Conservation (phyloP, 1,139 yeast genomes). For the Yamadazyma epiphylla region DNA sequence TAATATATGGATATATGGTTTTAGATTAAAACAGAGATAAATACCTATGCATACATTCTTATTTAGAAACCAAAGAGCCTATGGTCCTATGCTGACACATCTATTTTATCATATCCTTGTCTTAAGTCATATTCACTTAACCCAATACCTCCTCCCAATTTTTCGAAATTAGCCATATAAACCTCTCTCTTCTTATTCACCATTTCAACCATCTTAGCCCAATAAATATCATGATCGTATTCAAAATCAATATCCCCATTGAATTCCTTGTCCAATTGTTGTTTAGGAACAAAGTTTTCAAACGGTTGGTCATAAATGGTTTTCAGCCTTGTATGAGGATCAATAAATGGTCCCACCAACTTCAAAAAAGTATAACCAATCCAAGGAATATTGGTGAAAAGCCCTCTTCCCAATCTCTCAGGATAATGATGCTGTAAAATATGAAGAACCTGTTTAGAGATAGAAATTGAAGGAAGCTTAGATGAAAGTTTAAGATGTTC, state of each 20-base stretch:
- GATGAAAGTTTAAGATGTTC: constrained; percentile 36
- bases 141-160: constrained; percentile 71
- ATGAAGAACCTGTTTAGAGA: constrained; percentile 73
- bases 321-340: constrained; percentile 90
- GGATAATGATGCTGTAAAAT: constrained; percentile 95
- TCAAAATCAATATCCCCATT: constrained; percentile 83
- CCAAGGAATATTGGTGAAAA: constrained; percentile 90
- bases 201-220: constrained; percentile 66
- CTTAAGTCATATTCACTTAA: constrained; percentile 54
- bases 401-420: constrained; percentile 87
- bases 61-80: neutral
- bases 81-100: neutral
- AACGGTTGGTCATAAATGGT: constrained; percentile 88
- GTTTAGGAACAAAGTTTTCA: constrained; percentile 71
- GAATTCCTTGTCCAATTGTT: constrained; percentile 78
- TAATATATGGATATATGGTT: neutral
- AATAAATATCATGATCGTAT: constrained; percentile 73
- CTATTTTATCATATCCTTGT: constrained; percentile 11
- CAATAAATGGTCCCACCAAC: constrained; percentile 89
- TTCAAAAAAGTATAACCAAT: constrained; percentile 86
- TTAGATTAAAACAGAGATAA: neutral
- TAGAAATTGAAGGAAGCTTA: constrained; percentile 41
- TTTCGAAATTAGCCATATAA: constrained; percentile 60
- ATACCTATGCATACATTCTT: neutral
- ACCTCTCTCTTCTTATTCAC: constrained; percentile 51